Percentiles rank a stretch among this genome's conserved stretches.
Evolutionary conservation across 2,329 filamentous ascomycete species (phyloP).

Genomic region (Blumeriella jaapii): DNA sequence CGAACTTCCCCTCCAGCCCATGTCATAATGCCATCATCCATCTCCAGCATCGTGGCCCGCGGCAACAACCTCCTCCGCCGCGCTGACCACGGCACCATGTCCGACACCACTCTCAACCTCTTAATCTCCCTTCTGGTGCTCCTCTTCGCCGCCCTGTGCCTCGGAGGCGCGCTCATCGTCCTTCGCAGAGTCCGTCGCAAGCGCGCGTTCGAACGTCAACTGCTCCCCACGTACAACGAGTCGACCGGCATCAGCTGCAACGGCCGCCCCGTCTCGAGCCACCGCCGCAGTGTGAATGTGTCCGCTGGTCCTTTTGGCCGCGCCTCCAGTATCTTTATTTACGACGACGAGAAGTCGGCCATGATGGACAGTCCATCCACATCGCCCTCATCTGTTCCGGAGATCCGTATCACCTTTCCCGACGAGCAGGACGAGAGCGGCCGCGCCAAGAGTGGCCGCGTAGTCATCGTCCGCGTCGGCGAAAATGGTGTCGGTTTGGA

Average conservation of each 20-base stretch:
- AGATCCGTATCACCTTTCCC: conserved; percentile 97
- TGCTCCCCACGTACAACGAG: conserved; percentile 57
- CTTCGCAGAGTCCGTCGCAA: conserved; percentile 53
- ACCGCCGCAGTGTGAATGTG: conserved; percentile 45
- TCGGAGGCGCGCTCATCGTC: conserved; percentile 57
- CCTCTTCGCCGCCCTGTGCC: conserved; percentile 57
- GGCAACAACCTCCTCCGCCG: conserved; percentile 37
- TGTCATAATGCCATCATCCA: conserved; percentile 11
- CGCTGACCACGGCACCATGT: conserved; percentile 36
- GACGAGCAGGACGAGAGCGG: conserved; percentile 84
- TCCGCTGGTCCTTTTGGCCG: conserved; percentile 34
- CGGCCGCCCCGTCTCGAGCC: conserved; percentile 33
- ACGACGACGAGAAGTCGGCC: conserved; percentile 67
- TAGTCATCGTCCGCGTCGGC: conserved; percentile 84
- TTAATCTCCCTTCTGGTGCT: conserved; percentile 71
- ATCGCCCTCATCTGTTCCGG: conserved; percentile 75
- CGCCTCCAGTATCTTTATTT: conserved; percentile 63
- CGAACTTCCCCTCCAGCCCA: conserved; percentile 6
- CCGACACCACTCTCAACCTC: conserved; percentile 57
- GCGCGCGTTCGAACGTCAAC: conserved; percentile 37
- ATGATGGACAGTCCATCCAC: conserved; percentile 66
- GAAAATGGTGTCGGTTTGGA: conserved; percentile 82
- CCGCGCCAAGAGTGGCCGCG: conserved; percentile 70
- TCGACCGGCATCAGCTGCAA: conserved; percentile 21
- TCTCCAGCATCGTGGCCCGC: conserved; percentile 26